Evolutionary conservation across 768 basidiomycete genomes (phyloP).

Genomic region (Lentinula sp.): DNA sequence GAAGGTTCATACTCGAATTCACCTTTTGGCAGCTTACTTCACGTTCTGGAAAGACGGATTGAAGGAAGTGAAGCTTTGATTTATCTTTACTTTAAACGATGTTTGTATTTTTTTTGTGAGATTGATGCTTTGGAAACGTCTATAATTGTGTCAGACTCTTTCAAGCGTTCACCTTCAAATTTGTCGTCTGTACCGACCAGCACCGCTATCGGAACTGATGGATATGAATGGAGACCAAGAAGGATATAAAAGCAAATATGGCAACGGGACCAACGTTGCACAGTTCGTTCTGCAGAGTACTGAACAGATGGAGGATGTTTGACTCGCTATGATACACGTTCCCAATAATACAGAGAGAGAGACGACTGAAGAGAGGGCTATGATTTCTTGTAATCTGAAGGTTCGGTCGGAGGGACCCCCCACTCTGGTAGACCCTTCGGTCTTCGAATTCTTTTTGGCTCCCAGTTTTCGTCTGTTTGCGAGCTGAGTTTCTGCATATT

Average conservation of each 20-base stretch:
- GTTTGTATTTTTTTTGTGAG: neutral
- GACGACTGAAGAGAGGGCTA: neutral
- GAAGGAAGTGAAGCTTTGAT: conserved; percentile 62
- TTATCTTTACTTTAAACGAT: neutral
- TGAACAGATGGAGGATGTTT: neutral
- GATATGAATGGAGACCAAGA: too few relatives aligned
- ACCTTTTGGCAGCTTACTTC: conserved; percentile 59
- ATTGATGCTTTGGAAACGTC: neutral
- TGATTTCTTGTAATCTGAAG: conserved; percentile 13
- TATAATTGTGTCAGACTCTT: neutral
- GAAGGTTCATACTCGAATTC: conserved; percentile 6
- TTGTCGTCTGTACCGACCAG: too few relatives aligned
- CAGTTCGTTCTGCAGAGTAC: too few relatives aligned
- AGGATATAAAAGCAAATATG: too few relatives aligned
- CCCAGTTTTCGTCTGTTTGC: conserved; percentile 68
- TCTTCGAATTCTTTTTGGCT: conserved; percentile 76
- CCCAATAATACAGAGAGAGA: neutral
- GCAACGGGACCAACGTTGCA: too few relatives aligned
- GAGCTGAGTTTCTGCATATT: conserved; percentile 55
- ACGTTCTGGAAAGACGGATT: conserved; percentile 96
- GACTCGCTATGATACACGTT: neutral
- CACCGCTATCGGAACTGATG: too few relatives aligned
- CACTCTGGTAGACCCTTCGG: conserved; percentile 90
- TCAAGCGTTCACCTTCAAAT: neutral
- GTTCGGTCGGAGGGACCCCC: conserved; percentile 75